Evolutionary conservation across 2,329 filamentous ascomycete genomes (phyloP), one percentile per base, ranked within the genome.

Genomic region (Hymenoscyphus fraxineus): DNA sequence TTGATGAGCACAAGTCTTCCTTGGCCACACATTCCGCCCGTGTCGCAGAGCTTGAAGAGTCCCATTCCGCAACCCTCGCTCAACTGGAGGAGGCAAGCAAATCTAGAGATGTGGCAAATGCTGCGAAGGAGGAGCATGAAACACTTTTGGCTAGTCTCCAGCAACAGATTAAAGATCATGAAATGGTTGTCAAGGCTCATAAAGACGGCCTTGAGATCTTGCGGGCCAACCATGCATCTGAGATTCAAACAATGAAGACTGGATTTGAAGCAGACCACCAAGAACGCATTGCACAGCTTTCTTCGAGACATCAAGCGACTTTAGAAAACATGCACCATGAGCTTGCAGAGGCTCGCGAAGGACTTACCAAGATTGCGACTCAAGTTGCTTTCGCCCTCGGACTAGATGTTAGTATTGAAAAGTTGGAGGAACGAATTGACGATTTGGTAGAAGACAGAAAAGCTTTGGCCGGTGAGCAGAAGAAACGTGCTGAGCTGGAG

Each of bases 1-100:
- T 97, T 61, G 87, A 93, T 60, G 88, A 92, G 73, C 93, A 96
- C 78, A 93, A 91, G 78, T 79, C 83, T 3, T 85, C 90, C 44
- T 88, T 96, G 71, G 83, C 84, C 67, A 83, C 80, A 69, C 91
- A 93, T 71, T 81, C 87, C 13, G 75, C 83, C 47, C 91, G 88
- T 71, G 87, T 97, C 38, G 82, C 87, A 2, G 85, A 90, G 68
- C 82, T 97, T 15, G 92, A 97, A 76, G 79, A 88, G 68, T 85
- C 88, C 3, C 89, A 96, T 73, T 77, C 83, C 39, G 82, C 83
- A 32, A 85, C 90, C 60, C 85, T 87, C 71, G 78, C 83, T 58
- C 85, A 94, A 71, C 82, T 96, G 12, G 85, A 91, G 47, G 83
- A 89, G 61, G 83, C 88, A 56, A 81, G 83, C 9, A 82, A 85